Conservation (phyloP, 164 flowering plant species). For the Umbellularia californica region DNA sequence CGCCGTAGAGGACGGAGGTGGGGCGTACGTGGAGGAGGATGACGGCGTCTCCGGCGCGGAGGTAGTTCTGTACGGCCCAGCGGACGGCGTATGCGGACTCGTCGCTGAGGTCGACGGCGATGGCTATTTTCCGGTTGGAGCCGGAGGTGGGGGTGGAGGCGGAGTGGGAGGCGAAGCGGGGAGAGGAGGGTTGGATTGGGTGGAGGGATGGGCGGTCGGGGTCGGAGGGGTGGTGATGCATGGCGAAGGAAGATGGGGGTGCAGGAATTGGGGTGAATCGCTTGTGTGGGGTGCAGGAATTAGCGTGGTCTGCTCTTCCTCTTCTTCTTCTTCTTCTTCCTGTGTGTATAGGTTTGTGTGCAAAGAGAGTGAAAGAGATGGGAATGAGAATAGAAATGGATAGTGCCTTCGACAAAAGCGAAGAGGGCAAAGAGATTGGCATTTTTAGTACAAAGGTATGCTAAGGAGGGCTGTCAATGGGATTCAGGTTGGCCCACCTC, state of each 20-base stretch:
- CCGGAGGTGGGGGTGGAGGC: slow-evolving; percentile 22
- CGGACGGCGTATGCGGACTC: slow-evolving; percentile 75
- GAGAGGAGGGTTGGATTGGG: slow-evolving; percentile 27
- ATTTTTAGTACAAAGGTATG: too few relatives aligned
- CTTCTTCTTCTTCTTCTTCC: background rate
- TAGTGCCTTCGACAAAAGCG: background rate
- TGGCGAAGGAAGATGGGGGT: background rate
- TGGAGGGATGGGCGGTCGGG: background rate
- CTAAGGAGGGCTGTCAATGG: too few relatives aligned
- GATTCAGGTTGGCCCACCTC: too few relatives aligned
- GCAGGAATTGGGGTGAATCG: background rate
- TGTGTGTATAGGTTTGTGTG: background rate
- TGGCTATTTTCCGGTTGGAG: slow-evolving; percentile 49
- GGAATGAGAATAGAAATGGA: background rate
- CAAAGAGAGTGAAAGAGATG: background rate
- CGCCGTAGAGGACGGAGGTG: slow-evolving; percentile 69
- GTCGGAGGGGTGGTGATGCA: background rate
- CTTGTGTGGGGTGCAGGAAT: background rate
- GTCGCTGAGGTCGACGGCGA: slow-evolving; percentile 77
- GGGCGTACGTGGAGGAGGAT: slow-evolving; percentile 74
- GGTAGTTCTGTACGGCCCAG: slow-evolving; percentile 82
- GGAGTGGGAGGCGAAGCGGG: slow-evolving; percentile 23
- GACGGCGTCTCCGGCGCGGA: slow-evolving; percentile 74
- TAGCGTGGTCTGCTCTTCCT: background rate
- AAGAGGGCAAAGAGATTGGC: too few relatives aligned